Evolutionary conservation across 805 yeast genomes (phyloP), one percentile per base, ranked within the genome.

Genomic region (Schizosaccharomyces lindneri): DNA sequence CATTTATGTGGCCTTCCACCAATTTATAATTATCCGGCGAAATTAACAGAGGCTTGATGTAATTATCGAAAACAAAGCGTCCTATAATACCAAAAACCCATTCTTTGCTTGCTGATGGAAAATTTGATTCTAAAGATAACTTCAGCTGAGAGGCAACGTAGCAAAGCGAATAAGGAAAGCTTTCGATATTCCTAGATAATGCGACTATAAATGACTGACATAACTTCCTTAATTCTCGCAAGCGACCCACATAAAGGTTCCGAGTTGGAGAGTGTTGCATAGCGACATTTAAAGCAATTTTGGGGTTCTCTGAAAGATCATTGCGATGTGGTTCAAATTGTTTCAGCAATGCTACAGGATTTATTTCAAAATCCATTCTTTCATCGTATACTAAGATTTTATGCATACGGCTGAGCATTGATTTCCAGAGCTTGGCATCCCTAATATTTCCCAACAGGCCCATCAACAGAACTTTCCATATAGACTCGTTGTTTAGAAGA

Each of bases 261-360:
- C 93, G 78, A 0, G 90, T 87, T n/a, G 78, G 81, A 1, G 81
- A 78, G 65, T 86, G 89, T 65, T 83, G 84, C 64, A 90, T 86
- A 0, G 97, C 95, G 48, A 73, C 75, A 62, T 80, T 83, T 0
- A 85, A 24, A 17, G 29, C 27, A 17, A 29, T 17, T n/a, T 51
- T 51, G 31, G 57, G 57, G 21, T 29, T 51, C 6, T 51, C 57
- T 19, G 36, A 19, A 17, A 6, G 36, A 9, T 29, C 32, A 7
- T 5, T 17, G 6, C 68, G 76, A 41, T 69, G 68, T 41, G 72
- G 64, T n/a, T 68, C 64, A 21, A 65, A 46, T 21, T 66, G 61
- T 51, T 64, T 64, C 60, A 68, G 67, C 5, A 67, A 64, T 17
- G 72, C 71, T 2, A 79, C 69, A 1, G 97, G 97, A 69, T 88